Conservation (phyloP, 805 yeast genomes). For the Pichia nanzhaoensis region DNA sequence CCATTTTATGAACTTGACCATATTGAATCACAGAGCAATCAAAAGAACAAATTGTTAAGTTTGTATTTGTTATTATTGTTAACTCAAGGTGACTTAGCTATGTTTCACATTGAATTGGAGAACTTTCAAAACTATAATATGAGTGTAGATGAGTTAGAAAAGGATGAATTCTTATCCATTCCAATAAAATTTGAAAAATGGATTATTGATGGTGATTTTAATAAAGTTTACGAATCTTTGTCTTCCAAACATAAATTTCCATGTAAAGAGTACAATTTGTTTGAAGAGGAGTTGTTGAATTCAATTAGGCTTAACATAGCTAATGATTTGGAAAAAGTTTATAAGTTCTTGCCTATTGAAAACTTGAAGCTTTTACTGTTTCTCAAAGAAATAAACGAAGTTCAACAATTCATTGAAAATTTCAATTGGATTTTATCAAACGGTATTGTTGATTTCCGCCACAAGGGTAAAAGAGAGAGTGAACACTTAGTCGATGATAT, state of each 20-base stretch:
- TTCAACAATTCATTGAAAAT: constrained; percentile 46
- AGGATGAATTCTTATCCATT: constrained; percentile 66
- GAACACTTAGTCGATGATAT: constrained; percentile 14
- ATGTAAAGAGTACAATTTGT: constrained; percentile 68
- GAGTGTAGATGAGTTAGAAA: constrained; percentile 45
- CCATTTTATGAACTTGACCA: constrained; percentile 55
- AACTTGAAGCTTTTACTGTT: constrained; percentile 80
- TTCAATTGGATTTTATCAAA: constrained; percentile 53
- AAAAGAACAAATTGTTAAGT: constrained; percentile 67
- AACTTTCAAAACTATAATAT: constrained; percentile 44
- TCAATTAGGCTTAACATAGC: constrained; percentile 87
- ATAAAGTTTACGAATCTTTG: constrained; percentile 72
- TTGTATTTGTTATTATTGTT: constrained; percentile 70
- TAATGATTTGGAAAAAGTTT: constrained; percentile 72
- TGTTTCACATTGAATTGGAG: constrained; percentile 88
- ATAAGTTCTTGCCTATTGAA: constrained; percentile 65
- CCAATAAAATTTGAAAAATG: constrained; percentile 88
- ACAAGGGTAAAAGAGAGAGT: constrained; percentile 18
- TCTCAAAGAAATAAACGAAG: constrained; percentile 46
- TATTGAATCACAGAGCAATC: constrained; percentile 36
- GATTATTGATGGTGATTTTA: constrained; percentile 95
- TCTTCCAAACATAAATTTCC: constrained; percentile 50
- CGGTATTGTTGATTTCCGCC: constrained; percentile 43
- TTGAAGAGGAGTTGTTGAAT: constrained; percentile 65
- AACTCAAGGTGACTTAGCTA: constrained; percentile 77